Conservation (phyloP, 352 stramenopile genomes). For the Pythium diclinum region DNA sequence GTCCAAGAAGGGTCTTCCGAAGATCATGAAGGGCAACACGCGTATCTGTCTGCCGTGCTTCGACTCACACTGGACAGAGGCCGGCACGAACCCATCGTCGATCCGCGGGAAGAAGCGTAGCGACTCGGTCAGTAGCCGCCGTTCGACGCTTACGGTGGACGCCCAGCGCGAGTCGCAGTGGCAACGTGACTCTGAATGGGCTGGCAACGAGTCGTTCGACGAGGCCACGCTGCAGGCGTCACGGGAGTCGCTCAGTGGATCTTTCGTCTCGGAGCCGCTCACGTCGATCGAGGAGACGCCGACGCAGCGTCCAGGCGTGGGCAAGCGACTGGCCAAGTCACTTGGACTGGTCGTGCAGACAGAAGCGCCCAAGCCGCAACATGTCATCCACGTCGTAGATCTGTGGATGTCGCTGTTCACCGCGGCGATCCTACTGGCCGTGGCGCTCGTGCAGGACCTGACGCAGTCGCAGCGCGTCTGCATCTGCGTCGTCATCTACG, state of each 20-base stretch:
- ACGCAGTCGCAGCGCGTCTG: conserved; percentile 43
- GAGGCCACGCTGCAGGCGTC: conserved; percentile 12
- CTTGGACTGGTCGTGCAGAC: conserved; percentile 16
- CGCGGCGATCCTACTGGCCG: conserved; percentile 43
- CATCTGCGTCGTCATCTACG: conserved; percentile 46
- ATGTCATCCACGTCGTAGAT: conserved; percentile 37
- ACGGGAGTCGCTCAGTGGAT: conserved; percentile 22
- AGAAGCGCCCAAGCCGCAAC: conserved; percentile 11
- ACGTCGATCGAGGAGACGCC: conserved; percentile 8
- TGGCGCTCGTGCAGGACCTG: conserved; percentile 40
- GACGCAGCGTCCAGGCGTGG: neutral
- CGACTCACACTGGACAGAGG: conserved; percentile 38
- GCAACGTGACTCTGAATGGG: conserved; percentile 6
- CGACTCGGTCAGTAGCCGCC: neutral
- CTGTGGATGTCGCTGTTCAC: conserved; percentile 60
- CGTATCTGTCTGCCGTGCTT: conserved; percentile 58
- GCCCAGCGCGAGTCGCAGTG: conserved; percentile 3
- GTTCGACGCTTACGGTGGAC: neutral
- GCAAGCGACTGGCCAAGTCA: conserved; percentile 7
- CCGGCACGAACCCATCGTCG: conserved; percentile 16
- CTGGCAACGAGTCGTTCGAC: conserved; percentile 22
- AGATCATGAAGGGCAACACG: conserved; percentile 51
- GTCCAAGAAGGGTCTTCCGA: conserved; percentile 38
- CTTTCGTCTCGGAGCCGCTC: conserved; percentile 26
- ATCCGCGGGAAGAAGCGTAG: conserved; percentile 6